phyloP scores from a whole-genome alignment of 768 basidiomycete species.

The Russula sp. region DNA sequence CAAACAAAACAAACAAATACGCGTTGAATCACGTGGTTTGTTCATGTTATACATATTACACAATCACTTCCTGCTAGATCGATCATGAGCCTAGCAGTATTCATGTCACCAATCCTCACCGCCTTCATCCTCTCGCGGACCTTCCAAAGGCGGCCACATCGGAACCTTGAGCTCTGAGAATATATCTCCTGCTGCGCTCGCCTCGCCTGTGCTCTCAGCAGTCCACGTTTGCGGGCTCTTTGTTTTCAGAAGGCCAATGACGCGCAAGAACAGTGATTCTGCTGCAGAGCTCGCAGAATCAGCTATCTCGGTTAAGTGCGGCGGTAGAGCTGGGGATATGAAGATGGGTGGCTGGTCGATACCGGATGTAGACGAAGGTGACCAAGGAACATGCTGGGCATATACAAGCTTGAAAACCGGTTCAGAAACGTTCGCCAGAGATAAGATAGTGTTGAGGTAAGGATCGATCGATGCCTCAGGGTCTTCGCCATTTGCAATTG shows the following conservation, averaged over 20 bases:
- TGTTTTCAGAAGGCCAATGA: slow-evolving; percentile 10
- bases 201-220: neutral
- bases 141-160: slow-evolving; percentile 21
- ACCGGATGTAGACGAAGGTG: neutral
- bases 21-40: slow-evolving; percentile 16
- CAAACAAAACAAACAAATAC: slow-evolving; percentile 13
- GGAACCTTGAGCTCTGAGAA: slow-evolving; percentile 23
- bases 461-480: slow-evolving; percentile 27
- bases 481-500: slow-evolving; percentile 14
- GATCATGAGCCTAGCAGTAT: too few relatives aligned
- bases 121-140: slow-evolving; percentile 11
- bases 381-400: neutral
- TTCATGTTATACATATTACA: neutral
- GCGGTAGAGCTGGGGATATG: slow-evolving; percentile 10
- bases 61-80: neutral
- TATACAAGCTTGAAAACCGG: slow-evolving; percentile 20
- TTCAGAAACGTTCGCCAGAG: slow-evolving; percentile 12
- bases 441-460: slow-evolving; percentile 27
- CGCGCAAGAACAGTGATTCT: slow-evolving; percentile 21
- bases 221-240: slow-evolving; percentile 15
- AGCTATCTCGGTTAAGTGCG: slow-evolving; percentile 11
- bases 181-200: slow-evolving; percentile 13
- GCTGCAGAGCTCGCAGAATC: slow-evolving; percentile 21
- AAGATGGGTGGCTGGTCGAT: neutral
- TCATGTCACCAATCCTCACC: slow-evolving; percentile 4